Evolutionary conservation across 2,329 filamentous ascomycete genomes (phyloP), one percentile per base, ranked within the genome.

Genomic region (Podosphaera fusca): DNA sequence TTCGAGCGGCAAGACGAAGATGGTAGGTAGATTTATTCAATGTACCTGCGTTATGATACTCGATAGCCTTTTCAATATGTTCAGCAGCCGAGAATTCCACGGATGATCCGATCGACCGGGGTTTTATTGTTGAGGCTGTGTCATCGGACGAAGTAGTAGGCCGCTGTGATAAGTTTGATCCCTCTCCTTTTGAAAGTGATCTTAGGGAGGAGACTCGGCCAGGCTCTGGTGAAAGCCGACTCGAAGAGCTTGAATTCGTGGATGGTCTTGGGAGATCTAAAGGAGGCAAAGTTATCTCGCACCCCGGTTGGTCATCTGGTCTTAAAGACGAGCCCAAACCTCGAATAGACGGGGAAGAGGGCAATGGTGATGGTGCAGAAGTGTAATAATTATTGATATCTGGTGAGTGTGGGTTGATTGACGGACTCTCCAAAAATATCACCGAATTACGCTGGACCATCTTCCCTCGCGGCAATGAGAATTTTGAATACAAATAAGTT

Each of bases 21-120:
- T 98, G 92, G 67, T 96, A 98, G 0, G 92, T 96, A 0, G 90
- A 96, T 69, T 96, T 89, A 61, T 89, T 88, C 35, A 95, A 73
- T 9, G 85, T 83, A 21, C 90, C 90, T 52, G 82, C 81, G 67
- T 95, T 87, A 66, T 98, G 92, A 59, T 87, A 83, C 60, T 87
- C 82, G 58, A 98, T 92, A 7, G 87, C 92, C 70, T 90, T 92
- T 34, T 84, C 77, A 51, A 96, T 79, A 67, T 98, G 90, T 59
- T 96, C 85, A 62, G 96, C 89, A 0, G 87, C 76, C 2, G 85
- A 84, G 66, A 87, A 80, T 36, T 88, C 85, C 2, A 80, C 77
- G 47, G 74, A 73, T 30, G 79, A 74, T 3, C 77, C 76, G 12
- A 64, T 34, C 5, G 78, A 66, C 69, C 67, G 58, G 70, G 21